phyloP scores from a whole-genome alignment of 768 basidiomycete species.

The Lactifluus pinguis region DNA sequence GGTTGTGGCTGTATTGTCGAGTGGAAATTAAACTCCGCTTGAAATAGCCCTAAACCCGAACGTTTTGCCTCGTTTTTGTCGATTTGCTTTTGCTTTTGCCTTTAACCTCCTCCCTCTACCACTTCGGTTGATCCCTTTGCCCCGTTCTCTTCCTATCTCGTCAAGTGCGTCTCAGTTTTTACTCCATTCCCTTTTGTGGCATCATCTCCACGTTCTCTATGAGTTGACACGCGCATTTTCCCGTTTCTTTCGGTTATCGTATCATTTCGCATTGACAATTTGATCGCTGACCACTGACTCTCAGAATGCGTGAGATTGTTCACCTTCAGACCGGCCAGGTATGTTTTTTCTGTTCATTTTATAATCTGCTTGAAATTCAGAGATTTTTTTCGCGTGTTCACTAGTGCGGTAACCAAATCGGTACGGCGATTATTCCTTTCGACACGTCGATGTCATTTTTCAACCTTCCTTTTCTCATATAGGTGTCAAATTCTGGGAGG shows the following conservation, averaged over 20 bases:
- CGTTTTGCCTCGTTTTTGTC: conserved; percentile 15
- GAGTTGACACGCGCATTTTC: not conserved
- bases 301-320: conserved; percentile 98
- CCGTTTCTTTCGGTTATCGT: conserved; percentile 7
- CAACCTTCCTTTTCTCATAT: conserved; percentile 10
- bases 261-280: conserved; percentile 4
- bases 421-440: conserved; percentile 37
- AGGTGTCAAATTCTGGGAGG: conserved; percentile 98
- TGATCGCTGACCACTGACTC: not conserved
- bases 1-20: not conserved
- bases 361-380: conserved; percentile 19
- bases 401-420: conserved; percentile 99
- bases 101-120: conserved; percentile 12
- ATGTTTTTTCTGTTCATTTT: conserved; percentile 22
- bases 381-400: conserved; percentile 22
- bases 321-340: conserved; percentile 99
- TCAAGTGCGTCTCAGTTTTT: conserved; percentile 14
- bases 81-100: conserved; percentile 6
- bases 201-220: not conserved
- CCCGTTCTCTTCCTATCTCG: conserved; percentile 13
- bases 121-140: conserved; percentile 11
- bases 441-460: not conserved
- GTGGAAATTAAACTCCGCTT: conserved; percentile 12
- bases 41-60: conserved; percentile 19
- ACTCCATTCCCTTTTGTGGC: not conserved